Base-by-base conservation (phyloP, 768 basidiomycete species). In the Sporobolomyces pararoseus region DNA sequence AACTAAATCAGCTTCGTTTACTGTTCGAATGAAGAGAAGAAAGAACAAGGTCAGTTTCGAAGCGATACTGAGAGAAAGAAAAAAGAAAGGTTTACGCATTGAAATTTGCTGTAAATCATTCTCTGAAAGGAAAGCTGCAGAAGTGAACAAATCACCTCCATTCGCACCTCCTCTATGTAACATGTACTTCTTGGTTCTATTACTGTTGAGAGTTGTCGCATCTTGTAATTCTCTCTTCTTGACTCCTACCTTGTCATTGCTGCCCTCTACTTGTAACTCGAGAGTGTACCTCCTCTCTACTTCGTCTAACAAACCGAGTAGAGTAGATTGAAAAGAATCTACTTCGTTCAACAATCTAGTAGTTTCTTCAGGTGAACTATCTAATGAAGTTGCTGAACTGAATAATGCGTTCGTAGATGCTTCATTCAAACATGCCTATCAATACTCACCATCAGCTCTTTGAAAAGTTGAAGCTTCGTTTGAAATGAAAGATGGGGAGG, bases 141-240 rank as follows among this genome's bases (percentile, higher is more conserved):
- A 60, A n/a, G 68, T 70, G 37, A 70, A 70, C 21, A 70, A 46
- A 52, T 70, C 68, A 19, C 47, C 58, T 12, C 63, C 68, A 19
- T 51, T 65, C 27, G 58, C 37, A 14, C 64, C 63, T 4, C 58
- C 46, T n/a, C 68, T 49, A 49, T 70, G 68, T 27, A 70, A 62
- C 63, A 70, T 65, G 35, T 70, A 70, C 34, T 60, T 60, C 4
- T 54, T 42, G 7, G 29, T n/a, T n/a, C 13, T 51, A 27, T 61
- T 9, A 10, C 35, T 53, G 23, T 17, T 44, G 52, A 4, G 14
- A 49, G 14, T 32, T 34, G 7, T 32, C 19, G 44, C 37, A 42
- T 44, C 49, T n/a, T 52, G 35, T 2, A 7, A 27, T 27, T 64
- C 63, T 23, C 39, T 29, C 62, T 64, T 64, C n/a, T 44, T 42